Percentiles rank a stretch among this genome's conserved stretches.
These are phyloP conservation scores for Blastocystis sp. DNA, from an alignment of 352 stramenopile genomes.

Conservation along the genomic window DNA sequence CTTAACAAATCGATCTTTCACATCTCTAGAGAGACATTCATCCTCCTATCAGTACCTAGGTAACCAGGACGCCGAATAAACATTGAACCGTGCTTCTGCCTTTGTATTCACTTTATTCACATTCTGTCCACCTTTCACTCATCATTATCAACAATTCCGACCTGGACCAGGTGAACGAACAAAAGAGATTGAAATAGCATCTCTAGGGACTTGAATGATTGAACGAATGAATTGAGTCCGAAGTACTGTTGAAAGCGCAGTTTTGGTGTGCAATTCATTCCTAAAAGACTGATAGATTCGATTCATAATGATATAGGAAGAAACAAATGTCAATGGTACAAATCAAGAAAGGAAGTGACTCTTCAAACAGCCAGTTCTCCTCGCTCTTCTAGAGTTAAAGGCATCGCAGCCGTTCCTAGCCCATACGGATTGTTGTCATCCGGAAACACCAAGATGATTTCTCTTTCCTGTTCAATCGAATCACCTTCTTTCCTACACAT, in stretches of 20 bases:
- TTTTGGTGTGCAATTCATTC: too few relatives aligned
- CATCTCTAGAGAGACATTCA: conserved; percentile 48
- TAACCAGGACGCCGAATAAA: conserved; percentile 34
- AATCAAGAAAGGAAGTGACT: too few relatives aligned
- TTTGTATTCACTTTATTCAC: conserved; percentile 65
- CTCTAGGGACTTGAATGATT: conserved; percentile 14
- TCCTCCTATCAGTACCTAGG: conserved; percentile 1
- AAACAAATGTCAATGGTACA: too few relatives aligned
- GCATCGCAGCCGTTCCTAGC: background rate
- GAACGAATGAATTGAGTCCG: background rate
- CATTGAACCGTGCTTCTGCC: conserved; percentile 63
- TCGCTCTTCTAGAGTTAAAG: too few relatives aligned
- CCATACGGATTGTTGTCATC: background rate
- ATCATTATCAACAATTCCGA: background rate
- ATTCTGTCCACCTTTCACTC: conserved; percentile 53
- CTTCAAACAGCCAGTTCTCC: too few relatives aligned
- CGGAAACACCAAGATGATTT: background rate
- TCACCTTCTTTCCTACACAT: background rate
- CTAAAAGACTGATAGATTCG: too few relatives aligned
- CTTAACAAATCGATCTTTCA: conserved; percentile 53
- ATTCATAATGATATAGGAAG: too few relatives aligned
- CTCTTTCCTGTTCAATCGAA: background rate
- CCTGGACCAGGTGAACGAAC: conserved; percentile 43
- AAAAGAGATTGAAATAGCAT: conserved; percentile 24
- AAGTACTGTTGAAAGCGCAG: background rate